Evolutionary conservation across 164 flowering plant species (phyloP).

Genomic region (Malania oleifera): DNA sequence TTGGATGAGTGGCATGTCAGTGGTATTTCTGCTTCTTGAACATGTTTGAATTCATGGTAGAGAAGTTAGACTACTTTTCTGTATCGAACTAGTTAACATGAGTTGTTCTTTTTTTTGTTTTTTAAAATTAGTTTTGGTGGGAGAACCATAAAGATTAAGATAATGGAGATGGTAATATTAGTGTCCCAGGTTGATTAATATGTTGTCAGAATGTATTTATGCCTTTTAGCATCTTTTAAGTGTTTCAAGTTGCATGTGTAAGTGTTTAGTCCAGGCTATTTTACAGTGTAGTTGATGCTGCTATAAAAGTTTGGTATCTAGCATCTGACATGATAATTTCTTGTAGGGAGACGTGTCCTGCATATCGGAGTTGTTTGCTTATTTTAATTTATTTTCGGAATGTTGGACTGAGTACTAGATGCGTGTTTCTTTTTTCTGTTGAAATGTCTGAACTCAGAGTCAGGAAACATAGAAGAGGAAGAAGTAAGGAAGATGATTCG

Average conservation of each 20-base stretch:
- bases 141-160: too few relatives aligned
- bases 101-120: neutral
- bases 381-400: neutral
- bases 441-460: slow-evolving; percentile 27
- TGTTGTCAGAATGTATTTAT: too few relatives aligned
- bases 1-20: neutral
- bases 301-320: too few relatives aligned
- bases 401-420: neutral
- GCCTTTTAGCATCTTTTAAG: too few relatives aligned
- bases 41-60: neutral
- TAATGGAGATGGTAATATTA: too few relatives aligned
- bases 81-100: neutral
- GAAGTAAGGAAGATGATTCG: slow-evolving; percentile 52
- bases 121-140: too few relatives aligned
- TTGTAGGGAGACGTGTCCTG: too few relatives aligned
- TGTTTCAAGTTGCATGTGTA: too few relatives aligned
- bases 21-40: neutral
- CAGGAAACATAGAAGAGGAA: slow-evolving; percentile 50
- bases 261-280: too few relatives aligned
- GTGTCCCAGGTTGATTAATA: too few relatives aligned
- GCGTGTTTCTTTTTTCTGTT: neutral
- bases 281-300: too few relatives aligned
- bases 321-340: too few relatives aligned
- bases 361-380: neutral
- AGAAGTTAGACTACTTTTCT: neutral